Evolutionary conservation across 106 monocot species (phyloP), one percentile per base, ranked within the genome.

Genomic region (Allium cepa): DNA sequence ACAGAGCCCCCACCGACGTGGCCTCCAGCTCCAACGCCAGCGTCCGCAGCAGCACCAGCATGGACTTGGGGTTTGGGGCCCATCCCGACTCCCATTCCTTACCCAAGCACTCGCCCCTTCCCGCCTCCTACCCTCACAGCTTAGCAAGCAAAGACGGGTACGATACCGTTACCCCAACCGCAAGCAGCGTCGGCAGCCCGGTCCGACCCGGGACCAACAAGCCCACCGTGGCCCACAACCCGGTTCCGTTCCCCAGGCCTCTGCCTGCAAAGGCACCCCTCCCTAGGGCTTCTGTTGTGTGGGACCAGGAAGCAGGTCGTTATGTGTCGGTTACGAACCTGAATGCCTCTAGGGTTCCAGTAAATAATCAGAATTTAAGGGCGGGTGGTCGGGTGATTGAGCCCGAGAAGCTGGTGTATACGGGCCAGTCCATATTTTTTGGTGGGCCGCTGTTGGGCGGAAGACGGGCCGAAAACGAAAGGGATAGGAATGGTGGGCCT

Each of bases 291-390:
- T 99, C 90, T 0, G 97, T 99, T 18, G 80, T 99, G 46, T 99
- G 97, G 97, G 97, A 99, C 61, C 92, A 80, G 73, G 93, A 99
- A 70, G 89, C 97, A 27, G 97, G 97, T 4, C 79, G 97, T 22
- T 99, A 90, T 49, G 79, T 93, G 4, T 99, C 97, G 9, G 87
- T 90, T 9, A 57, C 80, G 8, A 48, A 79, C 27, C 27, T 52
- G 1, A 8, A 16, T 8, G 6, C 13, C 11, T 0, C 36, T 4
- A 36, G 36, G 36, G 36, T 5, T 36, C 36, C 36, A 2, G 36
- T 5, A 36, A 36, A 36, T 36, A 83, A 81, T 59, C 79, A 80
- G 47, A 84, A 80, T 56, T 15, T 57, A 8, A 78, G 69, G 55
- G 22, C 49, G 58, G 8, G 77, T 56, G 46, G 50, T 53, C 49